Percentiles rank a stretch among this genome's conserved stretches.
These are phyloP conservation scores for Glutinoglossum americanum DNA, from an alignment of 495 filamentous ascomycete genomes.

Conservation along the genomic window DNA sequence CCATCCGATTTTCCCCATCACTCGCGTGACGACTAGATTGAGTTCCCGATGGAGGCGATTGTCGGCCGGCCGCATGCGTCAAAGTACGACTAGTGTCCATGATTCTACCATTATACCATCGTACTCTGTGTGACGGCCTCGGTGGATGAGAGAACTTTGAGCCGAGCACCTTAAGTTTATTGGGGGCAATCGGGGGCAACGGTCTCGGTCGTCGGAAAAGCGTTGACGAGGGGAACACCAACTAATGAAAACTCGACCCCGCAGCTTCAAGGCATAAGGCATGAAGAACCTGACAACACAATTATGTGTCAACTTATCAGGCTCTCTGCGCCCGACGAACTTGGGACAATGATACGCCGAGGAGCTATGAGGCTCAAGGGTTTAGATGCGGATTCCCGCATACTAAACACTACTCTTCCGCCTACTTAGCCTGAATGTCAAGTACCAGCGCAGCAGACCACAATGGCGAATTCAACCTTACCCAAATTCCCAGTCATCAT, in stretches of 20 bases:
- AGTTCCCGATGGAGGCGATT: background rate
- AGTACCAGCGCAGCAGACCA: background rate
- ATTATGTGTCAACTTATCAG: background rate
- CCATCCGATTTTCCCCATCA: background rate
- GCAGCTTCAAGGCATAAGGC: background rate
- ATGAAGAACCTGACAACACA: background rate
- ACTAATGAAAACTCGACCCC: background rate
- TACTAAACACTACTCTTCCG: background rate
- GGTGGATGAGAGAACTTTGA: background rate
- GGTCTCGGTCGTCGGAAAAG: background rate
- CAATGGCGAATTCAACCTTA: background rate
- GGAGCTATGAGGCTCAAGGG: background rate
- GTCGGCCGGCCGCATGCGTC: background rate
- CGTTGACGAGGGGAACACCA: background rate
- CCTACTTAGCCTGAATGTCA: background rate
- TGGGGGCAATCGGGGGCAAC: background rate
- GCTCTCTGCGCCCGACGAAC: background rate
- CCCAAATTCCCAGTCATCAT: constrained; percentile 49
- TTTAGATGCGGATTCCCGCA: background rate
- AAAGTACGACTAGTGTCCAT: background rate
- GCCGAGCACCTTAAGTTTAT: background rate
- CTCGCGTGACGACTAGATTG: background rate
- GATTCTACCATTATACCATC: background rate
- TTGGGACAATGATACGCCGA: background rate
- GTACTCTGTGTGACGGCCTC: background rate